Percentiles rank a stretch among this genome's conserved stretches.
Conservation (phyloP, 1,139 yeast genomes). For the Lodderomyces theae region DNA sequence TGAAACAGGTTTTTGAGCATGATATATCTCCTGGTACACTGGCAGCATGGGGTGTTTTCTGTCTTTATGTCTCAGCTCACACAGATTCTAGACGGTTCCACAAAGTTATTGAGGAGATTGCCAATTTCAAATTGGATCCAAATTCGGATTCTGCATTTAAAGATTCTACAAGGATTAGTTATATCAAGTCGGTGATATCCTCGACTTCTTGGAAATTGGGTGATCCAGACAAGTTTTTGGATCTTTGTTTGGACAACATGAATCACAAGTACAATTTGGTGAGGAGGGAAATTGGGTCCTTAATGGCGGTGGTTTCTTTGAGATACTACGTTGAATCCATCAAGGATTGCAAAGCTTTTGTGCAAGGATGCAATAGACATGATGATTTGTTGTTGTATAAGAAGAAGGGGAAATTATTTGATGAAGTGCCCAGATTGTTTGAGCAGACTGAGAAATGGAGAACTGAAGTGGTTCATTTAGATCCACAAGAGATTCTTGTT, state of each 20-base stretch:
- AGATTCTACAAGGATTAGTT: slow-evolving; percentile 61
- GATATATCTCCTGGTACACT: slow-evolving; percentile 76
- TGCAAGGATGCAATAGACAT: slow-evolving; percentile 31
- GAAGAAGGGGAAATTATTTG: slow-evolving; percentile 15
- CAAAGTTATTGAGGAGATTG: slow-evolving; percentile 45
- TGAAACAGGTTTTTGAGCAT: slow-evolving; percentile 47
- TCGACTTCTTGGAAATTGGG: slow-evolving; percentile 60
- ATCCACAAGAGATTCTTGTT: slow-evolving; percentile 47
- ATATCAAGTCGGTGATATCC: slow-evolving; percentile 54
- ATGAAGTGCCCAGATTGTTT: slow-evolving; percentile 36
- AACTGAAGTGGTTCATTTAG: slow-evolving; percentile 25
- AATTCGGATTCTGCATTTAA: slow-evolving; percentile 63
- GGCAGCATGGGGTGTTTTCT: slow-evolving; percentile 73
- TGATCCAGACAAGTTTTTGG: slow-evolving; percentile 45
- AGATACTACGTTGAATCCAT: slow-evolving; percentile 52
- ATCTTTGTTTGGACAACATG: slow-evolving; percentile 48
- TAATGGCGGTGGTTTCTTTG: slow-evolving; percentile 56
- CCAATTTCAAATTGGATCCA: slow-evolving; percentile 48
- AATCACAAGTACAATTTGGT: slow-evolving; percentile 74
- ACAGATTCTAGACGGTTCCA: slow-evolving; percentile 68
- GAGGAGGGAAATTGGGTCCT: slow-evolving; percentile 66
- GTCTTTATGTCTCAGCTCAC: slow-evolving; percentile 71
- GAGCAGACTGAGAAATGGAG: slow-evolving; percentile 45
- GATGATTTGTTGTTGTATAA: slow-evolving; percentile 22
- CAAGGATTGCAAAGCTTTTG: slow-evolving; percentile 41